Evolutionary conservation across 768 basidiomycete genomes (phyloP).

Genomic region (Boletus tomentosulus): DNA sequence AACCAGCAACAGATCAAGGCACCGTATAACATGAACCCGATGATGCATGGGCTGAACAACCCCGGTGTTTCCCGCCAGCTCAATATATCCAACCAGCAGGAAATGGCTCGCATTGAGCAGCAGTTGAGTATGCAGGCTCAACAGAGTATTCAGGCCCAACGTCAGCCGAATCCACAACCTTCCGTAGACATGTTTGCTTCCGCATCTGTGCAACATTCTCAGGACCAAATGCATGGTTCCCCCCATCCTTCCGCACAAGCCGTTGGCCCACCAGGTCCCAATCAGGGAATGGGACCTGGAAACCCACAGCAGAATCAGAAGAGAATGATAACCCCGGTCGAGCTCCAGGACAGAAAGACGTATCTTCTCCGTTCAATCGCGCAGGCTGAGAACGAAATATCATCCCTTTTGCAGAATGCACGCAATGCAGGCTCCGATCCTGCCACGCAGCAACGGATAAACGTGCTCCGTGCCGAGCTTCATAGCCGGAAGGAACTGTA

Average conservation of each 20-base stretch:
- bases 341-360: conserved; percentile 23
- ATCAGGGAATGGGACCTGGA: conserved; percentile 23
- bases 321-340: conserved; percentile 13
- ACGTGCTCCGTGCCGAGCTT: not conserved
- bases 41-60: conserved; percentile 36
- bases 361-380: conserved; percentile 8
- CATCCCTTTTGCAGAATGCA: conserved; percentile 1
- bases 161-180: conserved; percentile 36
- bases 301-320: conserved; percentile 20
- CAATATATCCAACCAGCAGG: conserved; percentile 43
- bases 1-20: conserved; percentile 33
- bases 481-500: conserved; percentile 38
- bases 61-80: conserved; percentile 33
- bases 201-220: conserved; percentile 36
- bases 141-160: conserved; percentile 29
- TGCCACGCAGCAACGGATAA: conserved; percentile 1
- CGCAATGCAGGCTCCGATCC: conserved; percentile 19
- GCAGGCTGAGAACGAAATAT: conserved; percentile 14
- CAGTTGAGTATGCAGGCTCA: no score
- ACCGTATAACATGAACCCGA: conserved; percentile 30
- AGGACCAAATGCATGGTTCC: conserved; percentile 47
- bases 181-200: conserved; percentile 46
- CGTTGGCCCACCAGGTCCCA: conserved; percentile 15
- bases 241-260: conserved; percentile 36
- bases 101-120: conserved; percentile 36